A percentile compares a stretch with the other conserved stretches of the same genome.
phyloP scores from a whole-genome alignment of 768 basidiomycete species.

The Aureoboletus auriporus region DNA sequence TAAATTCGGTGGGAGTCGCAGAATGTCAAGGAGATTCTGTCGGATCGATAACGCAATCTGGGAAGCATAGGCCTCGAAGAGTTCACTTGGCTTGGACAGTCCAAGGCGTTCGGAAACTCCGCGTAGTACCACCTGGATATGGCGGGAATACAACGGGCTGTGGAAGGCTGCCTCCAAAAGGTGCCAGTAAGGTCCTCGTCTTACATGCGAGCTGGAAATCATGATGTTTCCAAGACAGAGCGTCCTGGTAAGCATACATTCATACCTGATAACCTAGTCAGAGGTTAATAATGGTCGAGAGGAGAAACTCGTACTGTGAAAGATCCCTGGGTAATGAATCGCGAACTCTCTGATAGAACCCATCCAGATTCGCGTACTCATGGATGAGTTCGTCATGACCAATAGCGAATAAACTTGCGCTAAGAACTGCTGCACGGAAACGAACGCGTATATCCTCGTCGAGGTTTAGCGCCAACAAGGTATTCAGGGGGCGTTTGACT shows the following conservation, averaged over 20 bases:
- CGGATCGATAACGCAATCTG: slow-evolving; percentile 71
- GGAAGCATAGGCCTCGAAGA: slow-evolving; percentile 77
- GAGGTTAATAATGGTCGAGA: background rate
- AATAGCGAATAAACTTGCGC: slow-evolving; percentile 53
- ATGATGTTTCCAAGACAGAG: slow-evolving; percentile 73
- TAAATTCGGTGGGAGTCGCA: slow-evolving; percentile 62
- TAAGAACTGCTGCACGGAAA: slow-evolving; percentile 65
- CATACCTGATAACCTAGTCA: slow-evolving; percentile 48
- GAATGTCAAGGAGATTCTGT: slow-evolving; percentile 44
- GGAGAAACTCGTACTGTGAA: slow-evolving; percentile 40
- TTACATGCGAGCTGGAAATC: slow-evolving; percentile 69
- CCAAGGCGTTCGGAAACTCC: slow-evolving; percentile 69
- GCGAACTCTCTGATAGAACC: slow-evolving; percentile 46
- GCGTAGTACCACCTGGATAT: slow-evolving; percentile 48
- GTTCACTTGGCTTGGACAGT: slow-evolving; percentile 48
- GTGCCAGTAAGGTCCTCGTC: slow-evolving; percentile 86
- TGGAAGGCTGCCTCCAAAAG: slow-evolving; percentile 64
- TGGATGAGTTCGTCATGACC: slow-evolving; percentile 29
- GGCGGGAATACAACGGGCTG: slow-evolving; percentile 22
- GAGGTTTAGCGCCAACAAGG: slow-evolving; percentile 50
- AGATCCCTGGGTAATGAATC: slow-evolving; percentile 41
- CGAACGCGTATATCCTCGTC: slow-evolving; percentile 85
- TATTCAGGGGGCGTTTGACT: slow-evolving; percentile 36
- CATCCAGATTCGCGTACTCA: slow-evolving; percentile 20
- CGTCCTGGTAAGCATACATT: slow-evolving; percentile 70